Base-by-base conservation (phyloP, 2,329 filamentous ascomycete genomes). In the Scytalidium lignicola region DNA sequence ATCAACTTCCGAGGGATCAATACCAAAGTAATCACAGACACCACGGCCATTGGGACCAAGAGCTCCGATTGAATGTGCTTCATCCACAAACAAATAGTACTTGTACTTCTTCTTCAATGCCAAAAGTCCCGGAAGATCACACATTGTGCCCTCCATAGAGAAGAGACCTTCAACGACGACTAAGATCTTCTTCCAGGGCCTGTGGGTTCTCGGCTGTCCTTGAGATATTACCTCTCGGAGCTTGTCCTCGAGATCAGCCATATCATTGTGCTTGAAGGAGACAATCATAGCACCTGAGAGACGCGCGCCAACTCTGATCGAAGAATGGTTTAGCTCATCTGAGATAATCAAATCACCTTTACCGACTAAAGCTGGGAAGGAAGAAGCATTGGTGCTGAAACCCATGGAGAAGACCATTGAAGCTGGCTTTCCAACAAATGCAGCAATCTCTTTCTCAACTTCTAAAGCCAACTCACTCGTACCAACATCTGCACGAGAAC, bases 361-460 rank as follows among this genome's bases (percentile, higher is more conserved):
- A 61, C 86, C 86, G 48, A 96, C 88, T 40, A 99, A 76, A 29
- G 91, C 90, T 2, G 92, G 90, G 75, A 99, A 97, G 15, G 91
- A 83, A 57, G 86, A 89, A 23, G 92, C 86, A 64, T 99, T 99
- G 56, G 93, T 99, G 54, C 91, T 90, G 66, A 96, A 99, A 28
- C 93, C 93, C 93, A 99, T 99, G 20, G 92, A 96, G 74, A 97
- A 97, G 46, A 99, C 85, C 85, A 96, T 96, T 22, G 93, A 86
- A 22, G 88, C 83, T 50, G 91, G 87, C 74, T 97, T 99, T 66
- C 91, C 92, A 37, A 97, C 89, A 63, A 99, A 99, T 41, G 80
- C 78, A 42, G 93, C 93, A 58, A 97, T 82, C 63, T 95, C 79
- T 23, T 86, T 83, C 74, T 99, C 93, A 3, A 96, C 91, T 67